Base-by-base conservation (phyloP, 2,329 filamentous ascomycete genomes). In the Ascocoryne sarcoides region DNA sequence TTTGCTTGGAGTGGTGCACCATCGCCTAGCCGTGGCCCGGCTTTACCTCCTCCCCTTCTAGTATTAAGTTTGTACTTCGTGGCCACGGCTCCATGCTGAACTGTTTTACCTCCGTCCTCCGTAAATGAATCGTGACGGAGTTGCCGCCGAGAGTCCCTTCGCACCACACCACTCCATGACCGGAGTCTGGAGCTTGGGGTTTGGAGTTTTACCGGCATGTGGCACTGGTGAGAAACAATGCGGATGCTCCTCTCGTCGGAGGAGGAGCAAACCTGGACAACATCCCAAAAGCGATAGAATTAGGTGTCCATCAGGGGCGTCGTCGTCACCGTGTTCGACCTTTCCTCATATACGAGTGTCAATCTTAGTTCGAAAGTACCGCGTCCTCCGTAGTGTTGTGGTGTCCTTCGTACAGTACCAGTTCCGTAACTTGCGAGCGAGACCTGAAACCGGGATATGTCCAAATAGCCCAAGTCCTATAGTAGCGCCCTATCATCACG, bases 71-170 rank as follows among this genome's bases (percentile, higher is more conserved):
- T 7, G 23, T 12, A 26, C 12, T 26, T 26, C 7, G 7, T 26
- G 23, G 7, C 12, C 23, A 26, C 39, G 44, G 41, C 26, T 46
- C 45, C 40, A 48, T 49, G 43, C 43, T 47, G 43, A 41, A 33
- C 23, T 26, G 23, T 26, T 26, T 26, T 26, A n/a, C n/a, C n/a
- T n/a, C n/a, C n/a, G 30, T 17, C 30, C 4, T 32, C 30, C 12
- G 30, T 17, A 35, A 21, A 32, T 40, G 40, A 40, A 42, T 40
- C 41, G 40, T 46, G 43, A 50, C 43, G 43, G 46, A 38, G 37
- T 47, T 45, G 48, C 44, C 46, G 46, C 45, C 37, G 23, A 40
- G 30, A 42, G 40, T 18, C 20, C 33, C 9, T 26, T 8, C 16
- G 23, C 23, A 19, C 32, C 32, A 35, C 32, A 18, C 29, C 17